phyloP scores from a whole-genome alignment of 176 grass and related monocot species.

The Ensete glaucum region DNA sequence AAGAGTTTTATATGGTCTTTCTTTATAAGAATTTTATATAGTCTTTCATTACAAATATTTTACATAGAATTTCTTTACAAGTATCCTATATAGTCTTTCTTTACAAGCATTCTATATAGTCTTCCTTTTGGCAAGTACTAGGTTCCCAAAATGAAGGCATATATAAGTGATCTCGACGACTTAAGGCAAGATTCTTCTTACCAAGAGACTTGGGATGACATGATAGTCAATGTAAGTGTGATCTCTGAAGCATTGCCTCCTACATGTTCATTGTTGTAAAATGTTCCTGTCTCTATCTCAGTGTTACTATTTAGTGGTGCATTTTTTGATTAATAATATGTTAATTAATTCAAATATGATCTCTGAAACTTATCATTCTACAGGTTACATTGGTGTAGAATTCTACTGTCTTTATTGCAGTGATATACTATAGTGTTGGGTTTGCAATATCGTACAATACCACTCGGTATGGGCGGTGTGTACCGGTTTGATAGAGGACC shows the following conservation, averaged over 20 bases:
- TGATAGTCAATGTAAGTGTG: constrained; percentile 95
- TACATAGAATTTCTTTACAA: not conserved
- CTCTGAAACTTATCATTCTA: too few relatives aligned
- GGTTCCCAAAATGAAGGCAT: constrained; percentile 99
- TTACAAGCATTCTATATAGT: constrained; percentile 45
- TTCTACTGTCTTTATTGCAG: too few relatives aligned
- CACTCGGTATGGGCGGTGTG: too few relatives aligned
- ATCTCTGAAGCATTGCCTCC: not conserved
- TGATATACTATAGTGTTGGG: too few relatives aligned
- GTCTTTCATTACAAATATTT: not conserved
- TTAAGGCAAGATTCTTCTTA: constrained; percentile 81
- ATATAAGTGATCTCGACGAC: constrained; percentile 94
- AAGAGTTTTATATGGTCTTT: not conserved
- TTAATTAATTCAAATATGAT: too few relatives aligned
- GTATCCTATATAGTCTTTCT: not conserved
- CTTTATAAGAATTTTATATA: not conserved
- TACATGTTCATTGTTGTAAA: not conserved
- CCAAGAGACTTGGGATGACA: constrained; percentile 97
- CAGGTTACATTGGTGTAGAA: too few relatives aligned
- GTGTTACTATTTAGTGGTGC: too few relatives aligned
- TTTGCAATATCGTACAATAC: too few relatives aligned
- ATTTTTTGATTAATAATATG: too few relatives aligned
- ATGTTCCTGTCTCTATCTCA: too few relatives aligned
- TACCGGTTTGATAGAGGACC: too few relatives aligned
- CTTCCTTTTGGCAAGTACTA: constrained; percentile 94